phyloP scores from a whole-genome alignment of 1,284 basidiomycete species.

The Sanghuangporus baumii region DNA sequence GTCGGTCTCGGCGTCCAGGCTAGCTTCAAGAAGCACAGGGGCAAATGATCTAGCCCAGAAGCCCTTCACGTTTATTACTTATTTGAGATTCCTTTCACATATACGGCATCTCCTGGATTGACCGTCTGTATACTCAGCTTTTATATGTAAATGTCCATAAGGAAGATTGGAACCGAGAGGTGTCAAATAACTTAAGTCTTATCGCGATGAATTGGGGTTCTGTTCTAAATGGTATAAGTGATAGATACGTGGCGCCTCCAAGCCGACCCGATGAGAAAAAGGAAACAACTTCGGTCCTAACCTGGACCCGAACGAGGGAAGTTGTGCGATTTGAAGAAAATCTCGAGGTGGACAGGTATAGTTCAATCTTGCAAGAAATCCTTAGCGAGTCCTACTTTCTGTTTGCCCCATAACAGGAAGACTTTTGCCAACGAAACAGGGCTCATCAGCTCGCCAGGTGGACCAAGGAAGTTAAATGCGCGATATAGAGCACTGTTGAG shows the following conservation, averaged over 20 bases:
- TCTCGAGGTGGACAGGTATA: neutral
- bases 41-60: conserved; percentile 33
- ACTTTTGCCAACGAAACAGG: conserved; percentile 6
- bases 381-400: neutral
- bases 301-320: neutral
- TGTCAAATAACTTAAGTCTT: neutral
- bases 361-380: neutral
- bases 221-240: neutral
- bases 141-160: neutral
- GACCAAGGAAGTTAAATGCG: conserved; percentile 3
- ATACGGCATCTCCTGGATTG: too few relatives aligned
- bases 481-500: conserved; percentile 2
- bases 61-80: neutral
- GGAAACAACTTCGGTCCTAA: neutral
- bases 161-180: neutral
- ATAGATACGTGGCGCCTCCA: neutral
- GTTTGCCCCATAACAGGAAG: neutral
- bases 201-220: neutral
- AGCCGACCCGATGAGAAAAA: neutral
- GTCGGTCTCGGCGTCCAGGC: conserved; percentile 70
- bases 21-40: conserved; percentile 75
- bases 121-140: neutral
- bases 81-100: too few relatives aligned
- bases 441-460: conserved; percentile 9
- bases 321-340: neutral